phyloP scores from a whole-genome alignment of 1,284 basidiomycete species.

The Ustilago esculenta region DNA sequence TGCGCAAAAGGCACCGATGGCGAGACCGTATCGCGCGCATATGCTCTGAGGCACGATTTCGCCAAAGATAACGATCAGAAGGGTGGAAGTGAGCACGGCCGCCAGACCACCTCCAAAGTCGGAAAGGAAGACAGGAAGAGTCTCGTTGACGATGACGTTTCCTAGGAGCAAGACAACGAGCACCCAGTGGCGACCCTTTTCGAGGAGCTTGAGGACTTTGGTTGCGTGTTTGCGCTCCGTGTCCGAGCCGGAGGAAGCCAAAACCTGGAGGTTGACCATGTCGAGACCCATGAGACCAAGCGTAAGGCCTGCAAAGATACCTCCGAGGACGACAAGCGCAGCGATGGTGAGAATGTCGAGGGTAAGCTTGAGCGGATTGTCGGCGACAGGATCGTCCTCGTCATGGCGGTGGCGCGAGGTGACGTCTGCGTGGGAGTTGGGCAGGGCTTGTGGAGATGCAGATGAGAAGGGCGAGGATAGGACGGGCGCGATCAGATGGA shows the following conservation, averaged over 20 bases:
- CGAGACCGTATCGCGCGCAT: slow-evolving; percentile 90
- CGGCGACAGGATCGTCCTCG: slow-evolving; percentile 35
- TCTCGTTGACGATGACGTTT: slow-evolving; percentile 79
- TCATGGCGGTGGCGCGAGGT: slow-evolving; percentile 20
- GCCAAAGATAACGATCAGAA: slow-evolving; percentile 70
- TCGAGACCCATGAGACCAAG: slow-evolving; percentile 95
- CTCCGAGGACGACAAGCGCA: slow-evolving; percentile 66
- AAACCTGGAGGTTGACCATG: slow-evolving; percentile 86
- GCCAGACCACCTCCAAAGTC: slow-evolving; percentile 61
- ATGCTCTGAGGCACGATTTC: slow-evolving; percentile 69
- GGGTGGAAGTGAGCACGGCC: slow-evolving; percentile 62
- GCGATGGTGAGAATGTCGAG: slow-evolving; percentile 56
- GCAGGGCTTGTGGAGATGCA: background rate
- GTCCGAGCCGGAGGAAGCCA: slow-evolving; percentile 81
- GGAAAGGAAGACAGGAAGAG: slow-evolving; percentile 68
- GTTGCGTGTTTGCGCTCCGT: slow-evolving; percentile 68
- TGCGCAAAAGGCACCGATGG: slow-evolving; percentile 89
- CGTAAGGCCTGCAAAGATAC: slow-evolving; percentile 74
- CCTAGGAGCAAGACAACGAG: slow-evolving; percentile 82
- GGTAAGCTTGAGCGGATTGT: slow-evolving; percentile 49
- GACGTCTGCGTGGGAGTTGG: background rate
- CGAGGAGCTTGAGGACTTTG: slow-evolving; percentile 74
- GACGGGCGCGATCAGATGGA: slow-evolving; percentile 42
- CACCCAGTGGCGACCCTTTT: slow-evolving; percentile 90
- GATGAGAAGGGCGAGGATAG: slow-evolving; percentile 20